Evolutionary conservation across 2,329 filamentous ascomycete species (phyloP).

Genomic region (Alternaria sp.): DNA sequence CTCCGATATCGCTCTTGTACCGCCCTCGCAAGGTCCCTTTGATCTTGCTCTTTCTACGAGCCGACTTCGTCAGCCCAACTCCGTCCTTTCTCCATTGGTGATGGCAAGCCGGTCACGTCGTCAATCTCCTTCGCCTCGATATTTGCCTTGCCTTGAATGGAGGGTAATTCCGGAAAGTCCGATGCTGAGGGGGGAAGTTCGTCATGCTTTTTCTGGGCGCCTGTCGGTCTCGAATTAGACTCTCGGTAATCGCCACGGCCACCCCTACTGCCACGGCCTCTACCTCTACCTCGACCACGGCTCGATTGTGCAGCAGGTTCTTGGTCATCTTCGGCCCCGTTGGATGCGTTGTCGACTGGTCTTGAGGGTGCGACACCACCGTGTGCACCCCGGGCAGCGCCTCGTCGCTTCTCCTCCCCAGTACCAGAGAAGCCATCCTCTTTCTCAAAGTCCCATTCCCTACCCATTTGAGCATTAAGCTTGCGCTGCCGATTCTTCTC

Average conservation of each 20-base stretch:
- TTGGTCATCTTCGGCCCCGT: slow-evolving; percentile 27
- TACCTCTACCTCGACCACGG: slow-evolving; percentile 45
- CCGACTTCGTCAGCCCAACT: slow-evolving; percentile 59
- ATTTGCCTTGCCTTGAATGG: slow-evolving; percentile 31
- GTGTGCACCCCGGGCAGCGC: slow-evolving; percentile 61
- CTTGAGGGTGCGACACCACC: slow-evolving; percentile 57
- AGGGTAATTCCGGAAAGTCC: slow-evolving; percentile 59
- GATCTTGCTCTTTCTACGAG: slow-evolving; percentile 28
- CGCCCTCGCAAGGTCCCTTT: not conserved
- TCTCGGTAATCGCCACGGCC: slow-evolving; percentile 39
- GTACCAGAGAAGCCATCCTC: slow-evolving; percentile 62
- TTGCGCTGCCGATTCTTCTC: slow-evolving; percentile 68
- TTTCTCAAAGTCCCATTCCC: slow-evolving; percentile 71
- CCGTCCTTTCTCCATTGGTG: slow-evolving; percentile 42
- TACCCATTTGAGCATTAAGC: slow-evolving; percentile 64
- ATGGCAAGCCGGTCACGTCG: slow-evolving; percentile 41
- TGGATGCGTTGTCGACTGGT: slow-evolving; percentile 33
- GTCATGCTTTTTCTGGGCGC: slow-evolving; percentile 21
- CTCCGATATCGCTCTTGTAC: not conserved
- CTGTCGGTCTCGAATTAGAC: slow-evolving; percentile 15
- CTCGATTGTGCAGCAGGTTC: slow-evolving; percentile 29
- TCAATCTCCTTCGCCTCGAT: slow-evolving; percentile 37
- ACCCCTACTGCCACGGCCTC: slow-evolving; percentile 48
- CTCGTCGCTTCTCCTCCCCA: slow-evolving; percentile 53
- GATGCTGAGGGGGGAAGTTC: slow-evolving; percentile 49